These are phyloP conservation scores for Dendrocalamus sinicus DNA, from an alignment of 176 grass and related monocot species.

Conservation along the genomic window DNA sequence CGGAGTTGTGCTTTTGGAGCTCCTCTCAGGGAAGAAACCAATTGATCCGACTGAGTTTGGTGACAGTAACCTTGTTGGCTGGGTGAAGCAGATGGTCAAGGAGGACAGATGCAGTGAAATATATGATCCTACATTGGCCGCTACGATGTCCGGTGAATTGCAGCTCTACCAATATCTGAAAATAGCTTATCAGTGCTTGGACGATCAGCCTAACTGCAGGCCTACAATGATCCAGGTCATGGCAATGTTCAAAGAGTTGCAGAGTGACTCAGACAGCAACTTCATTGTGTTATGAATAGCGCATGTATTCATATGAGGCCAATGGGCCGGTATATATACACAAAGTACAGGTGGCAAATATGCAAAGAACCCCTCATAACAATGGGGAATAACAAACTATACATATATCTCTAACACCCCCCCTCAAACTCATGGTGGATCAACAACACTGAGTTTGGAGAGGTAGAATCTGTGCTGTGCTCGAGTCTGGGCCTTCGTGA, in stretches of 20 bases:
- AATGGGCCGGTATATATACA: too few relatives aligned
- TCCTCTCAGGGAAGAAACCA: conserved; percentile 67
- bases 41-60: conserved; percentile 64
- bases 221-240: conserved; percentile 81
- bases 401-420: too few relatives aligned
- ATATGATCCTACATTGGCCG: conserved; percentile 51
- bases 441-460: too few relatives aligned
- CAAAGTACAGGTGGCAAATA: too few relatives aligned
- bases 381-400: too few relatives aligned
- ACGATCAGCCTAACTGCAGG: conserved; percentile 51
- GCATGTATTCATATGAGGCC: too few relatives aligned
- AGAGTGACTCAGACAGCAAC: conserved; percentile 51
- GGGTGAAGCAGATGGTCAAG: conserved; percentile 67
- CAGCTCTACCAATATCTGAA: conserved; percentile 61
- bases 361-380: too few relatives aligned
- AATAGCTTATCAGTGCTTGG: conserved; percentile 64
- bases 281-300: too few relatives aligned
- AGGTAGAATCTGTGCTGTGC: too few relatives aligned
- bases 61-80: conserved; percentile 64
- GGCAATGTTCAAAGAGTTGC: conserved; percentile 72
- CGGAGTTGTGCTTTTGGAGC: conserved; percentile 69
- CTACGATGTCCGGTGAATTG: conserved; percentile 23
- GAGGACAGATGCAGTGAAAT: conserved; percentile 57
- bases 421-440: too few relatives aligned
- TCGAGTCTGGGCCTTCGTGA: too few relatives aligned